These are phyloP conservation scores for Russula dissimulans DNA, from an alignment of 768 basidiomycete species.

Conservation along the genomic window DNA sequence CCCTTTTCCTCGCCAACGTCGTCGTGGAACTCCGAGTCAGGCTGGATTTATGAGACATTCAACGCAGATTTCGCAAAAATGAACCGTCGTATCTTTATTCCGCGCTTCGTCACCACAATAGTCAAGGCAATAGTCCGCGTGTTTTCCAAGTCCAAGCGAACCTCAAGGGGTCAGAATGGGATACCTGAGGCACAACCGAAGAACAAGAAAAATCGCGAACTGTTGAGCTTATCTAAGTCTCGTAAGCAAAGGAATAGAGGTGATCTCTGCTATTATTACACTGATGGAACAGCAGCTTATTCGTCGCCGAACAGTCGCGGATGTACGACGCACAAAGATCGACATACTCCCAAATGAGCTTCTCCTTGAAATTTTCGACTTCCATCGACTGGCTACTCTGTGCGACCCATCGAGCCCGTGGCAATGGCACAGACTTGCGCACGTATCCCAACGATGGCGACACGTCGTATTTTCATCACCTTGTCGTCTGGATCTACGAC, in stretches of 20 bases:
- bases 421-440: slow-evolving; percentile 6
- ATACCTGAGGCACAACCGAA: background rate
- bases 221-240: background rate
- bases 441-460: background rate
- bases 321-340: background rate
- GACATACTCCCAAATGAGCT: background rate
- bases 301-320: background rate
- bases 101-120: background rate
- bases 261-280: background rate
- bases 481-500: background rate
- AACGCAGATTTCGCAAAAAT: background rate
- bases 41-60: background rate
- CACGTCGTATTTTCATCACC: background rate
- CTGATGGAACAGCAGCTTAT: background rate
- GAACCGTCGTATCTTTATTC: background rate
- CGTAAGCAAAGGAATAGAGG: background rate
- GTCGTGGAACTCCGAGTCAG: background rate
- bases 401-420: background rate
- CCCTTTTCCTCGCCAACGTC: background rate
- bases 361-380: background rate
- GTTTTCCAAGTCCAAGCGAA: background rate
- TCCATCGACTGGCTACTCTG: background rate
- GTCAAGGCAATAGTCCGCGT: background rate
- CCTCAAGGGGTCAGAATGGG: background rate
- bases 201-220: background rate